A percentile compares a stretch with the other conserved stretches of the same genome.
Conservation (phyloP, 768 basidiomycete genomes). For the Cystofilobasidium bisporidii region DNA sequence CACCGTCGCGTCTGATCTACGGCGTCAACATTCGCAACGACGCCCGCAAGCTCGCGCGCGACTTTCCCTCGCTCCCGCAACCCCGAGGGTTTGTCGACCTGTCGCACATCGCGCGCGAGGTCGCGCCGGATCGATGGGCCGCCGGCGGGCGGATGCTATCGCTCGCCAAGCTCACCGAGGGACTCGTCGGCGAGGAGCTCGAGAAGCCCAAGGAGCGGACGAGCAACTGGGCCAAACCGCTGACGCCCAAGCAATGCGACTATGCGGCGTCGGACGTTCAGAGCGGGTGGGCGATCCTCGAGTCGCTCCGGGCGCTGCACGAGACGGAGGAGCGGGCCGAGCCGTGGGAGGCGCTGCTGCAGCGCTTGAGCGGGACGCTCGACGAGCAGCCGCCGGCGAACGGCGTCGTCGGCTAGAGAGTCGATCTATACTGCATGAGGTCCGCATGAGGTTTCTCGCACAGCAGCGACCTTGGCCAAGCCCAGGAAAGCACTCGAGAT, state of each 20-base stretch:
- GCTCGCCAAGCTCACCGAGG: neutral
- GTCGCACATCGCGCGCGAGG: neutral
- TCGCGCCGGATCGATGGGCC: neutral
- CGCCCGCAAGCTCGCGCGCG: constrained; percentile 17
- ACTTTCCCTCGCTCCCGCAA: constrained; percentile 5
- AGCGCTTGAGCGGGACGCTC: neutral
- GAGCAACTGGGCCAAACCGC: neutral
- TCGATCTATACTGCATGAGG: too few species aligned
- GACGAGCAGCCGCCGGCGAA: too few species aligned
- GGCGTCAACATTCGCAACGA: constrained; percentile 26
- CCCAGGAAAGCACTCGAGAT: too few species aligned
- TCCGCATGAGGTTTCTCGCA: too few species aligned
- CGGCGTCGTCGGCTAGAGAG: too few species aligned
- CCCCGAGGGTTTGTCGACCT: neutral
- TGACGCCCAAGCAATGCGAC: neutral
- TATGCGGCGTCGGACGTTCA: neutral
- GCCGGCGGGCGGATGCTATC: neutral
- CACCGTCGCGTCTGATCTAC: constrained; percentile 9
- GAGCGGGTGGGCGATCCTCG: neutral
- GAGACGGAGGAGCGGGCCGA: neutral
- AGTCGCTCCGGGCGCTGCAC: neutral
- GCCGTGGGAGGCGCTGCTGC: neutral
- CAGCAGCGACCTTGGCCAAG: too few species aligned
- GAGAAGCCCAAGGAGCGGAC: neutral
- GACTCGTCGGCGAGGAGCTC: neutral